Percentiles rank a stretch among this genome's conserved stretches.
phyloP scores from a whole-genome alignment of 2,329 filamentous ascomycete species.

The Colletotrichum sp. region DNA sequence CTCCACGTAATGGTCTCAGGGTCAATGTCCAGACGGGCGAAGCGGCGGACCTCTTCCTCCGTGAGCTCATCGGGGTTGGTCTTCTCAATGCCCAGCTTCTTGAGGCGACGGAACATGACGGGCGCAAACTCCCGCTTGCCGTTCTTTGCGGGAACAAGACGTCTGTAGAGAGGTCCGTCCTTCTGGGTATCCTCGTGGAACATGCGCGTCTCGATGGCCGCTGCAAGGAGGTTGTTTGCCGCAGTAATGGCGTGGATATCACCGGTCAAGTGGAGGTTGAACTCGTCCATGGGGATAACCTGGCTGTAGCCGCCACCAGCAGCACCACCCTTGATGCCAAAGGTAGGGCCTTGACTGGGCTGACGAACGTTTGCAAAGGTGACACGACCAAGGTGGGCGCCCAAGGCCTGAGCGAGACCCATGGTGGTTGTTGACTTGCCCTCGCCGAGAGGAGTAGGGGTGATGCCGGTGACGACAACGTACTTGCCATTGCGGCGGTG shows the following conservation, averaged over 20 bases:
- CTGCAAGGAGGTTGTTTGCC: constrained; percentile 95
- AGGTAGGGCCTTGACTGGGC: constrained; percentile 95
- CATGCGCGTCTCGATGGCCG: constrained; percentile 96
- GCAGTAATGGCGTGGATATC: constrained; percentile 98
- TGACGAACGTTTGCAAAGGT: constrained; percentile 97
- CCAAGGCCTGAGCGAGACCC: constrained; percentile 90
- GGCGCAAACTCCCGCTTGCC: constrained; percentile 86
- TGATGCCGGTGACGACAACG: constrained; percentile 93
- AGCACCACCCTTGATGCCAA: constrained; percentile 98
- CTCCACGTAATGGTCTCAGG: constrained; percentile 97
- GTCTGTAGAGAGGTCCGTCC: constrained; percentile 84
- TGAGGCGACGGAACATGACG: constrained; percentile 89
- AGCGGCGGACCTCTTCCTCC: constrained; percentile 83
- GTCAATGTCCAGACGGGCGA: constrained; percentile 95
- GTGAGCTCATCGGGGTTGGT: constrained; percentile 91
- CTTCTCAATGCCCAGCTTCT: constrained; percentile 96
- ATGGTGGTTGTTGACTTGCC: constrained; percentile 98
- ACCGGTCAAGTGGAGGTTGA: constrained; percentile 96
- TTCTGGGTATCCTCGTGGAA: constrained; percentile 98
- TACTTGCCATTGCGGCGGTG: constrained; percentile 91
- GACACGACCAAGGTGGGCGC: constrained; percentile 84
- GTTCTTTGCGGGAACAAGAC: constrained; percentile 88
- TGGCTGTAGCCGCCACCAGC: constrained; percentile 98
- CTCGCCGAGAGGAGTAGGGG: constrained; percentile 93
- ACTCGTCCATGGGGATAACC: constrained; percentile 99